phyloP scores from a whole-genome alignment of 306 rosid genomes.

The Bauhinia variegata region DNA sequence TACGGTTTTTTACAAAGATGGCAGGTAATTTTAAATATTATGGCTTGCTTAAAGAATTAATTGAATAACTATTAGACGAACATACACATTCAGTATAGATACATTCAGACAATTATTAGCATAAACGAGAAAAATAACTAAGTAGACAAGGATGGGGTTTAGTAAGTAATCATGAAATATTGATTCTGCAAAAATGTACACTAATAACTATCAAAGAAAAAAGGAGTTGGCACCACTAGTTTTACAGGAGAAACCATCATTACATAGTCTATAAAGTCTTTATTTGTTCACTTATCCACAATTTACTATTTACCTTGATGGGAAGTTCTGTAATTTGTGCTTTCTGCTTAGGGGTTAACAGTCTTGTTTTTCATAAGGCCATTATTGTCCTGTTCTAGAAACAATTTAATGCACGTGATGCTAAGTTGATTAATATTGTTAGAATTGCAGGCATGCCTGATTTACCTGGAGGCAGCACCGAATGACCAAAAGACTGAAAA shows the following conservation, averaged over 20 bases:
- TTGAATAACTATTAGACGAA: too few relatives aligned
- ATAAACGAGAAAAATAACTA: neutral
- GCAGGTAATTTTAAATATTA: neutral
- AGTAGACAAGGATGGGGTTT: neutral
- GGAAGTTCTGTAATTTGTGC: too few relatives aligned
- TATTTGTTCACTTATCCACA: neutral
- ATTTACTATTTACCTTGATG: too few relatives aligned
- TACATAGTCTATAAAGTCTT: neutral
- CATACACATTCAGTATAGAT: too few relatives aligned
- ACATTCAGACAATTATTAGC: neutral
- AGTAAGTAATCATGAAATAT: neutral
- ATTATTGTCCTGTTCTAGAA: too few relatives aligned
- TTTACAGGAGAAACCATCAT: neutral
- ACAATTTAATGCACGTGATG: too few relatives aligned
- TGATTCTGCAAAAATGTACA: conserved; percentile 6
- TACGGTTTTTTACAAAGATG: conserved; percentile 13
- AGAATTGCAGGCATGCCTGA: too few relatives aligned
- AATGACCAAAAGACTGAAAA: too few relatives aligned
- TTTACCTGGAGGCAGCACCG: too few relatives aligned
- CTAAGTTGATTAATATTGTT: too few relatives aligned
- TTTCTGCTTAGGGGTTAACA: too few relatives aligned
- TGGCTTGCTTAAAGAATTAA: neutral
- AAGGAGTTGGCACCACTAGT: neutral
- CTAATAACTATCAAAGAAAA: neutral
- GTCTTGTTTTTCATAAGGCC: too few relatives aligned